A percentile compares a stretch with the other conserved stretches of the same genome.
Evolutionary conservation across 1,284 basidiomycete genomes (phyloP).

Genomic region (Malassezia caprae): DNA sequence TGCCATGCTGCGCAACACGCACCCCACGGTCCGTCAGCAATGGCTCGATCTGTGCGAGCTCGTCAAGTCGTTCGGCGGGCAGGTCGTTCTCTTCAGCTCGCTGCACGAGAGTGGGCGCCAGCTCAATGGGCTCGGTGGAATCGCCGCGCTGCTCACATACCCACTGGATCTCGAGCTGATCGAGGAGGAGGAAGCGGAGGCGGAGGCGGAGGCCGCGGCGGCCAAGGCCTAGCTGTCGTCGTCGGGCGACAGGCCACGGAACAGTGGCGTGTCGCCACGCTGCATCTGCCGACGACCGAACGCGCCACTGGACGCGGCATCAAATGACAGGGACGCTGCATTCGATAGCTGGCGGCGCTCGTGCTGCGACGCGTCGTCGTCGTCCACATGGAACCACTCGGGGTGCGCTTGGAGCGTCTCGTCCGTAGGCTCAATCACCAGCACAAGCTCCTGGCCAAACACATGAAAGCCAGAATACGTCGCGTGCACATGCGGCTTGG

Average conservation of each 20-base stretch:
- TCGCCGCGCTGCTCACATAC: slow-evolving; percentile 90
- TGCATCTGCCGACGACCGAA: neutral
- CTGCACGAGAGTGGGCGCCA: slow-evolving; percentile 91
- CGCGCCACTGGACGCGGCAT: neutral
- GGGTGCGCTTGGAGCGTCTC: neutral
- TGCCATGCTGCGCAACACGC: slow-evolving; percentile 64
- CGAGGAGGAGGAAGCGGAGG: slow-evolving; percentile 53
- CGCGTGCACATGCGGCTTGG: slow-evolving; percentile 10
- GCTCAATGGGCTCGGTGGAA: slow-evolving; percentile 84
- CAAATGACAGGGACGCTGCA: neutral
- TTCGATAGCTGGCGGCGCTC: slow-evolving; percentile 6
- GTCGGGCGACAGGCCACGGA: slow-evolving; percentile 4
- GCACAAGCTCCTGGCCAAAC: slow-evolving; percentile 12
- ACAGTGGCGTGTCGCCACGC: slow-evolving; percentile 7
- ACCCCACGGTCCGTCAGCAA: slow-evolving; percentile 50
- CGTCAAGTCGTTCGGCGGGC: slow-evolving; percentile 76
- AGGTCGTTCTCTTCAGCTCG: slow-evolving; percentile 90
- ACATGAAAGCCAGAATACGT: slow-evolving; percentile 9
- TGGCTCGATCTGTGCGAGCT: slow-evolving; percentile 84
- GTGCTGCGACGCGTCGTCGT: slow-evolving; percentile 3
- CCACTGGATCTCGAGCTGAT: slow-evolving; percentile 78
- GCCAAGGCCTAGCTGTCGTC: neutral
- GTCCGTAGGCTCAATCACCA: slow-evolving; percentile 13
- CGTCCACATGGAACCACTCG: slow-evolving; percentile 7
- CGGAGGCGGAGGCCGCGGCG: neutral